Evolutionary conservation across 2,329 filamentous ascomycete genomes (phyloP).

Genomic region (Trichoderma harzianum): DNA sequence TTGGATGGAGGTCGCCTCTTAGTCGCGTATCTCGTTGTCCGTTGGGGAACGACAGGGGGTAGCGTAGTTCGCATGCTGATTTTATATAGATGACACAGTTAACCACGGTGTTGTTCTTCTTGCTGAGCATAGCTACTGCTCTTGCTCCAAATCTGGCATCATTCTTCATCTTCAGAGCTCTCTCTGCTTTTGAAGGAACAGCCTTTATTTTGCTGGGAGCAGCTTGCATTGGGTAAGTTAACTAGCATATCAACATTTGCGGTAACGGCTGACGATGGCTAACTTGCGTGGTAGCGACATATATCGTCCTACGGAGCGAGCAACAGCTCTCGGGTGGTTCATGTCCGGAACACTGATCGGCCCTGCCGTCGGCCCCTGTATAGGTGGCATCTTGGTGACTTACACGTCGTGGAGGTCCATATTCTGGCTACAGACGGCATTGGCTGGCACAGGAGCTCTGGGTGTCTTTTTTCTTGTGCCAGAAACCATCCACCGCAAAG

Average conservation of each 20-base stretch:
- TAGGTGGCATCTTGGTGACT: slow-evolving; percentile 74
- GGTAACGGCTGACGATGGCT: neutral
- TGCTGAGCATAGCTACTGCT: slow-evolving; percentile 69
- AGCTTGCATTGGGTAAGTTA: slow-evolving; percentile 59
- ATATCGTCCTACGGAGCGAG: slow-evolving; percentile 64
- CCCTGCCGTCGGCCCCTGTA: slow-evolving; percentile 65
- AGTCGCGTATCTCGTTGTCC: neutral
- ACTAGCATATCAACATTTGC: neutral
- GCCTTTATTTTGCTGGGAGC: slow-evolving; percentile 70
- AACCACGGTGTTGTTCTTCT: slow-evolving; percentile 62
- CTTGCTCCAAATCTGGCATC: slow-evolving; percentile 66
- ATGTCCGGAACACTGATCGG: slow-evolving; percentile 68
- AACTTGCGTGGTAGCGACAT: slow-evolving; percentile 45
- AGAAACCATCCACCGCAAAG: slow-evolving; percentile 67
- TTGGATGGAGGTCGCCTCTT: neutral
- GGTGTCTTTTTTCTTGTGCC: slow-evolving; percentile 65
- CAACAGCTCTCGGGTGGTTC: slow-evolving; percentile 72
- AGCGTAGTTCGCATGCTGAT: neutral
- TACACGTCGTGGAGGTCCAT: slow-evolving; percentile 70
- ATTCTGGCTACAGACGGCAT: slow-evolving; percentile 72
- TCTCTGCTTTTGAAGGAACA: slow-evolving; percentile 73
- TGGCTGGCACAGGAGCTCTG: slow-evolving; percentile 57
- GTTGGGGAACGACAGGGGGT: neutral
- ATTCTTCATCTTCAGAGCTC: slow-evolving; percentile 71
- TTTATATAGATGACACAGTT: slow-evolving; percentile 41